Evolutionary conservation across 202 grass and related monocot species (phyloP), one percentile per base, ranked within the genome.

Genomic region (Zizania palustris): DNA sequence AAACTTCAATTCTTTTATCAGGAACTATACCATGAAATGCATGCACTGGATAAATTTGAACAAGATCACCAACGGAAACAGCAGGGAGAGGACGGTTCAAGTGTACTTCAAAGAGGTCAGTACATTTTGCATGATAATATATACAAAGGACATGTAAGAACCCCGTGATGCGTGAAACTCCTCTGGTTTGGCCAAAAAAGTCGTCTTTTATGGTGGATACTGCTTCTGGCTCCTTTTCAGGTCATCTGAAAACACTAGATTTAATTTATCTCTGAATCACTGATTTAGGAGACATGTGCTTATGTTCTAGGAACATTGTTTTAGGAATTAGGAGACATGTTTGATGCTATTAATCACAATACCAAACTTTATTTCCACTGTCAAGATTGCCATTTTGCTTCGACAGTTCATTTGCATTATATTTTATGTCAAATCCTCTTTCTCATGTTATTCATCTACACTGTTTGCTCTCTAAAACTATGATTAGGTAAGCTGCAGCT

Each of bases 11-110:
- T 22, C 35, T 12, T 45, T 16, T 79, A 79, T 37, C 83, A 97
- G 94, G 88, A 93, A 75, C 59, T 93, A 44, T 97, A 97, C 73
- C 91, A 97, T 77, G 94, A 97, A 84, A 88, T 97, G 76, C 86
- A 97, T 90, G 91, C 91, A 35, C 76, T 93, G 78, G 94, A 93
- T 89, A 92, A 86, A 89, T 93, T 90, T 76, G 88, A 93, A 69
- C 91, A 92, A 84, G 91, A 93, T 75, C 93, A 84, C 83, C 85
- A 82, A 15, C 89, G 82, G 45, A 97, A 87, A 75, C 83, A 83
- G 46, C 86, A 93, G 44, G 94, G 91, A 65, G 90, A 93, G 20
- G 91, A 89, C 60, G 84, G 59, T 79, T 92, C 87, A 64, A 82
- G 72, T 79, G 81, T 60, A 37, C 60, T 22, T 35, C 82, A 87